Evolutionary conservation across 495 filamentous ascomycete species (phyloP).

Genomic region (Penicillium paradoxum): DNA sequence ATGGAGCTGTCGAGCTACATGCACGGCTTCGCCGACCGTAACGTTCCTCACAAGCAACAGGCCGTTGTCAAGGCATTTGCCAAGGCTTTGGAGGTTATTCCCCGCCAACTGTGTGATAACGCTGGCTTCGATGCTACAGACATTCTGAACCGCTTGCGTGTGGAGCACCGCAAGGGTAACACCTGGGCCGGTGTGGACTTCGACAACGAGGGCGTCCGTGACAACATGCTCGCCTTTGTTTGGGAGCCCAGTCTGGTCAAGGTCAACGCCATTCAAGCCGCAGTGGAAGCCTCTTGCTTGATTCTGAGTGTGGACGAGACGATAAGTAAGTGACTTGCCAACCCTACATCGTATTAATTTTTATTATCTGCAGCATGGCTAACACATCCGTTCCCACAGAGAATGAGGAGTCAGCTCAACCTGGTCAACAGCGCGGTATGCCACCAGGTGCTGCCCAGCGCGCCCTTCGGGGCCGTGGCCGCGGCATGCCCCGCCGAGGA

Average conservation of each 20-base stretch:
- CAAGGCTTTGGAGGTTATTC: constrained; percentile 94
- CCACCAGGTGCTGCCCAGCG: constrained; percentile 92
- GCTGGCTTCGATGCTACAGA: constrained; percentile 98
- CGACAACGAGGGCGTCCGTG: constrained; percentile 77
- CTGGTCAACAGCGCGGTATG: constrained; percentile 71
- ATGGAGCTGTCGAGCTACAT: constrained; percentile 96
- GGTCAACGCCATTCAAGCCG: constrained; percentile 94
- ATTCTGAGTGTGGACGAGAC: constrained; percentile 97
- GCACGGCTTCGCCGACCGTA: constrained; percentile 84
- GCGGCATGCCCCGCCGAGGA: constrained; percentile 72
- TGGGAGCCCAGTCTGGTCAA: constrained; percentile 97
- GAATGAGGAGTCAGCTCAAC: constrained; percentile 83
- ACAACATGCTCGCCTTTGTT: constrained; percentile 91
- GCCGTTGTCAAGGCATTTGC: constrained; percentile 96
- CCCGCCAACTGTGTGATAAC: constrained; percentile 95
- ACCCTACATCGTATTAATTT: not conserved
- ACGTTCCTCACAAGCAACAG: constrained; percentile 92
- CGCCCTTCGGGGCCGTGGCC: constrained; percentile 75
- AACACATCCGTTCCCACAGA: constrained; percentile 33
- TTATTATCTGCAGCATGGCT: constrained; percentile 10
- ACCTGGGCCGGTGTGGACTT: constrained; percentile 97
- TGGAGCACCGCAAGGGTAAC: constrained; percentile 87
- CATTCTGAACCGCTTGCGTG: constrained; percentile 88
- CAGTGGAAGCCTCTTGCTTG: constrained; percentile 89
- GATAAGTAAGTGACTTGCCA: constrained; percentile 56